Conservation (phyloP, 345 rosid species). For the Syzygium aqueum region DNA sequence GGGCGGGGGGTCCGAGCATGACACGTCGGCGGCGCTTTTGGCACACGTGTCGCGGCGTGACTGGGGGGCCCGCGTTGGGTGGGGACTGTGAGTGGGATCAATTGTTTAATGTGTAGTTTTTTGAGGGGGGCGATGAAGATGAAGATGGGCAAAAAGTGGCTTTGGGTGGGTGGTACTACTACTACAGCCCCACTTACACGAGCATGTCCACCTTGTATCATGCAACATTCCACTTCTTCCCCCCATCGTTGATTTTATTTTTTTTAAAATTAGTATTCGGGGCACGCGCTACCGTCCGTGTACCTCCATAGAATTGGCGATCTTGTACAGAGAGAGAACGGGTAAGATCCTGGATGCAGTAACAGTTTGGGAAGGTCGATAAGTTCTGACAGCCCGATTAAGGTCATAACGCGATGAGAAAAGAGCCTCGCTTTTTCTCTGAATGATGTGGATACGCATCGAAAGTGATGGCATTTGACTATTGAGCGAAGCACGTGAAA, state of each 20-base stretch:
- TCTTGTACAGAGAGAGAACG: background rate
- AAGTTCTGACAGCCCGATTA: accelerated
- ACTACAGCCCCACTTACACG: background rate
- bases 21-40: background rate
- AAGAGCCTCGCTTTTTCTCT: background rate
- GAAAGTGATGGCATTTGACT: background rate
- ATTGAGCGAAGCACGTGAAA: background rate
- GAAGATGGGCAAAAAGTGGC: background rate
- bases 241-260: background rate
- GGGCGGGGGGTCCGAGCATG: background rate
- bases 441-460: background rate
- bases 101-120: background rate
- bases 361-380: background rate
- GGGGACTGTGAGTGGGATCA: constrained; percentile 1
- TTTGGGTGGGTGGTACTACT: background rate
- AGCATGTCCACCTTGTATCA: background rate
- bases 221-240: background rate
- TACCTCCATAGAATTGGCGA: background rate
- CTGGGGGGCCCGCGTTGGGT: background rate
- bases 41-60: background rate
- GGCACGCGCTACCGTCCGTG: background rate
- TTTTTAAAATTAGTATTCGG: background rate
- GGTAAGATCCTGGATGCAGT: accelerated
- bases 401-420: accelerated
- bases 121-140: background rate